phyloP scores from a whole-genome alignment of 2,329 filamentous ascomycete species.

The Verticillium alfalfae region DNA sequence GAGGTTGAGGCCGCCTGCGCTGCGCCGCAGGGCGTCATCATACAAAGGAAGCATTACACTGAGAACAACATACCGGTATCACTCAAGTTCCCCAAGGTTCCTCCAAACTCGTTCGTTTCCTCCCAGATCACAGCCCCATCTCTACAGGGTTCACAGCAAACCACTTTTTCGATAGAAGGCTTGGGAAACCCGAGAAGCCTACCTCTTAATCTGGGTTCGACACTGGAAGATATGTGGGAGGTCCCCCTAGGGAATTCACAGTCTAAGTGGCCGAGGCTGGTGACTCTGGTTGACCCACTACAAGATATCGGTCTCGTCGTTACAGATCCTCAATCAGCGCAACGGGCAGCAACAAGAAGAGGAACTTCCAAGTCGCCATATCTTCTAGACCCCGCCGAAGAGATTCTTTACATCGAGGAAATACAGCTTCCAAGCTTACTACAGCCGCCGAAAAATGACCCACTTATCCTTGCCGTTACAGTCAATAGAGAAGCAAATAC shows the following conservation, averaged over 20 bases:
- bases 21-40: conserved; percentile 74
- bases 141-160: conserved; percentile 39
- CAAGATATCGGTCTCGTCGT: conserved; percentile 82
- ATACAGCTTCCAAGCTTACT: conserved; percentile 46
- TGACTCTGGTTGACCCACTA: conserved; percentile 80
- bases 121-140: conserved; percentile 56
- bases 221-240: conserved; percentile 55
- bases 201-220: conserved; percentile 45
- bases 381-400: conserved; percentile 70
- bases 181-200: conserved; percentile 50
- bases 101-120: conserved; percentile 78
- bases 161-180: conserved; percentile 51
- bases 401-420: conserved; percentile 76
- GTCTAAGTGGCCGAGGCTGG: conserved; percentile 67
- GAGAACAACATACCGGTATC: conserved; percentile 45
- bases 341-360: conserved; percentile 29
- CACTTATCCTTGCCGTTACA: conserved; percentile 72
- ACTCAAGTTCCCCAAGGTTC: conserved; percentile 55
- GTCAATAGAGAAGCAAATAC: conserved; percentile 69
- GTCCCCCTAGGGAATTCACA: conserved; percentile 44
- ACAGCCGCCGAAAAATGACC: conserved; percentile 31
- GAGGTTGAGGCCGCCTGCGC: conserved; percentile 85
- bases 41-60: conserved; percentile 69
- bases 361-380: conserved; percentile 30
- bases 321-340: conserved; percentile 41